Evolutionary conservation across 345 rosid species (phyloP), one percentile per base, ranked within the genome.

Genomic region (Eucalyptus pauciflora): DNA sequence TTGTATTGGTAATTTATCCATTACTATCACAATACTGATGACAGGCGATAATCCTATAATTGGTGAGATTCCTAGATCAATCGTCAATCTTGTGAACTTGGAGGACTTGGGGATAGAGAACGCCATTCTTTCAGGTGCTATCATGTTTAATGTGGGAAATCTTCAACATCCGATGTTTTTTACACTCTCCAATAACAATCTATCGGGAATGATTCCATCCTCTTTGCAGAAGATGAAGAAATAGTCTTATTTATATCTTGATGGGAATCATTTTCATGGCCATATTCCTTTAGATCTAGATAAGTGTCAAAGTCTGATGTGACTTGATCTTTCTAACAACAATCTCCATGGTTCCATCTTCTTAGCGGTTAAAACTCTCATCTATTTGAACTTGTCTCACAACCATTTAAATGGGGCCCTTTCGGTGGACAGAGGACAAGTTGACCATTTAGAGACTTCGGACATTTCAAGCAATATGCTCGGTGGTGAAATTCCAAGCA

Each of bases 331-430:
- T 50, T 89, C 92, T 1, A 3, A 29, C 18, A 93, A 91, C 86
- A 91, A 86, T 16, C 91, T 92, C 11, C 13, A 3, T 45, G 93
- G 95, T 24, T 31, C 85, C 27, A 87, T 92, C 50, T 92, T 93
- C 7, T 5, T 29, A 17, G 24, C 0, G 0, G 1, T 69, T 33
- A 33, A 69, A 69, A 33, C 81, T 69, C 45, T 69, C 45, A 5
- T 81, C 29, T 29, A 5, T 14, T 86, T 93, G 43, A 89, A 87
- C 56, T 85, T 93, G 15, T 89, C 93, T 50, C 56, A 43, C 12
- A 94, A 93, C 90, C 87, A 86, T 15, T 88, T 94, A 24, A 90
- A 48, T 16, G 93, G 92, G 25, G 13, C 60, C 17, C 60, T 94
- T 8, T 86, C 92, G 1, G 9, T 13, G 0, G 87, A 91, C 48